Percentiles rank a stretch among this genome's conserved stretches.
Evolutionary conservation across 768 basidiomycete genomes (phyloP).

Genomic region (Tricholoma hemisulphureum): DNA sequence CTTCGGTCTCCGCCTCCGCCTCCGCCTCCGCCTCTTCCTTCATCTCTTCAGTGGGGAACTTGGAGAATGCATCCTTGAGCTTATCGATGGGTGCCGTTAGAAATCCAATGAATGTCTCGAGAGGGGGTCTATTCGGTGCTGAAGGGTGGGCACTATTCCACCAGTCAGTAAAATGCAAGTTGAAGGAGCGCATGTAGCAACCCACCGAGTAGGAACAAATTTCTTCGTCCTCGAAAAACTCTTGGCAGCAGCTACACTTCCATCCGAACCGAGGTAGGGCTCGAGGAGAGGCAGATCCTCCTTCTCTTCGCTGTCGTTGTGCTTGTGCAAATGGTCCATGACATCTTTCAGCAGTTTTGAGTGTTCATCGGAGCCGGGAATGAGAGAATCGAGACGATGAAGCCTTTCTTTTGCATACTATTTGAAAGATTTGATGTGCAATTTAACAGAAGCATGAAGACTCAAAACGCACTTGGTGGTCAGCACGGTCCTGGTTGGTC

Average conservation of each 20-base stretch:
- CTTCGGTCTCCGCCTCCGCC: background rate
- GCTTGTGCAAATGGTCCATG: constrained; percentile 48
- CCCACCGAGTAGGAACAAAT: constrained; percentile 59
- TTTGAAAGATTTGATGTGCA: background rate
- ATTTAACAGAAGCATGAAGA: background rate
- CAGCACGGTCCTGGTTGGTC: constrained; percentile 53
- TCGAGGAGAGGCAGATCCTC: constrained; percentile 57
- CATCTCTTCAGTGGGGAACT: constrained; percentile 56
- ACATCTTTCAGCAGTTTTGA: constrained; percentile 40
- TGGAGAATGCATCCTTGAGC: constrained; percentile 52
- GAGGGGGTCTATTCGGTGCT: constrained; percentile 57
- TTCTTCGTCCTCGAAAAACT: constrained; percentile 60
- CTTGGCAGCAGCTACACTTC: constrained; percentile 47
- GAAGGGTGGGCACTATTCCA: constrained; percentile 38
- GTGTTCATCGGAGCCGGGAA: constrained; percentile 43
- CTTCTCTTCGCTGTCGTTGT: constrained; percentile 58
- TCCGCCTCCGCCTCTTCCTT: constrained; percentile 24
- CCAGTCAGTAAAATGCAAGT: background rate
- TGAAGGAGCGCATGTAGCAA: no score
- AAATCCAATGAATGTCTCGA: constrained; percentile 57
- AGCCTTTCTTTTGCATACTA: constrained; percentile 19
- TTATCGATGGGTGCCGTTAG: constrained; percentile 58
- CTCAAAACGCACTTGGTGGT: constrained; percentile 46
- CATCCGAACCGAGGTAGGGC: constrained; percentile 42
- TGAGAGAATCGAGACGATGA: constrained; percentile 42